Evolutionary conservation across 495 filamentous ascomycete species (phyloP), one percentile per base, ranked within the genome.

Genomic region (Xylona heveae): DNA sequence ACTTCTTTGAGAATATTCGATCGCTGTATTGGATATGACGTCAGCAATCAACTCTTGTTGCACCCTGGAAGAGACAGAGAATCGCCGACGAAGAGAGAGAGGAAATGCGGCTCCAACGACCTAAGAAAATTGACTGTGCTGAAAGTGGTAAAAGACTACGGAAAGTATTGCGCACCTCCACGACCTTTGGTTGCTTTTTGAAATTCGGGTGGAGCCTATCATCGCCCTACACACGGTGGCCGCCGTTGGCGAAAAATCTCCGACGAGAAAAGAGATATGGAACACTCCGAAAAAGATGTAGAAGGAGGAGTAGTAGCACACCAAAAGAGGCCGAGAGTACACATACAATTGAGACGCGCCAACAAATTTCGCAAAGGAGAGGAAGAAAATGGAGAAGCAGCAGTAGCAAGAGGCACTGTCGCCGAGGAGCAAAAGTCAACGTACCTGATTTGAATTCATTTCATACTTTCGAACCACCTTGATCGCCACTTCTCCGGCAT

Each of bases 401-500:
- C 40, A 40, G 33, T 10, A 46, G 42, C 24, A 22, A 28, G 57
- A 51, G 39, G 31, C 19, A 35, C 31, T 29, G 26, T 33, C 44
- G 34, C 40, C 41, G 35, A 39, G 28, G 35, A 35, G 41, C 28
- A 34, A 36, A 50, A 27, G 37, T 17, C 23, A 29, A 69, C 78
- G 62, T 67, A 97, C 88, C 82, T 97, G 88, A 58, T 67, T 81
- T 31, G 72, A 78, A 50, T 93, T 95, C 78, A 97, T 92, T 57
- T 97, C 90, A 46, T 78, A 97, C 55, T 97, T 97, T 35, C 88
- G 74, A 34, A 97, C 88, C 15, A 97, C 88, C 48, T 97, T 97
- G 64, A 97, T 95, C 27, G 88, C 88, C 10, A 88, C 82, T 44
- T 97, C 78, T 25, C 68, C 72, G 24, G 63, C 62, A 32, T 74